Evolutionary conservation across 208 protist genomes (phyloP).

Genomic region (Balamuthia mandrillaris): DNA sequence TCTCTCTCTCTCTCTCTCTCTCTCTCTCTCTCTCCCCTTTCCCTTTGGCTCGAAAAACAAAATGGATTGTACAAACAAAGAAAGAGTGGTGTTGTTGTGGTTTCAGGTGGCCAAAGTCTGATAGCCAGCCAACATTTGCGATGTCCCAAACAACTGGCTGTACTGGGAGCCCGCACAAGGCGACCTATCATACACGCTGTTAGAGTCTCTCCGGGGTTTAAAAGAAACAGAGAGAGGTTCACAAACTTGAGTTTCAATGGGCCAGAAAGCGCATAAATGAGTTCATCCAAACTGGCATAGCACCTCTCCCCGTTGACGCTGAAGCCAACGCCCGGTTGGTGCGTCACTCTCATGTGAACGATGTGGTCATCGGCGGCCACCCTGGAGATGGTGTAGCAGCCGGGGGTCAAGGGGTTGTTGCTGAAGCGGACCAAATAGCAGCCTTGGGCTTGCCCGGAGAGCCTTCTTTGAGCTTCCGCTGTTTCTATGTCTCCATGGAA

Average conservation of each 20-base stretch:
- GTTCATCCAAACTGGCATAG: background rate
- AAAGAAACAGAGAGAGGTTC: too few species aligned
- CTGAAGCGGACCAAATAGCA: background rate
- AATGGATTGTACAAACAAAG: too few species aligned
- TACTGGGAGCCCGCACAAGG: constrained; percentile 24
- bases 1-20: too few species aligned
- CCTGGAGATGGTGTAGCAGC: constrained; percentile 21
- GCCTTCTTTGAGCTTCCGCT: background rate
- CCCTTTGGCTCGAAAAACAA: too few species aligned
- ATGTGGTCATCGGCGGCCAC: background rate
- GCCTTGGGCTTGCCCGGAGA: background rate
- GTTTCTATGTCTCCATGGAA: background rate
- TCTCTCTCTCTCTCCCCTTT: too few species aligned
- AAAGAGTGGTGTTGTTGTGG: too few species aligned
- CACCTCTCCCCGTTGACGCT: constrained; percentile 33
- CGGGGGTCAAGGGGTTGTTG: background rate
- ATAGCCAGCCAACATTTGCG: too few species aligned
- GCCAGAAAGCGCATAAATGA: background rate
- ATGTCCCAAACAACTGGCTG: constrained; percentile 20
- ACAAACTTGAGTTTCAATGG: constrained; percentile 17
- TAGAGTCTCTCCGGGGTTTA: too few species aligned
- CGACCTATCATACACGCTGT: too few species aligned
- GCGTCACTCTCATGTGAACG: background rate
- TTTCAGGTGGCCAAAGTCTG: too few species aligned
- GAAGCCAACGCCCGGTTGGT: background rate